Evolutionary conservation across 371 early-diverging fungal species (phyloP), one percentile per base, ranked within the genome.

Genomic region (Mucor indicus): DNA sequence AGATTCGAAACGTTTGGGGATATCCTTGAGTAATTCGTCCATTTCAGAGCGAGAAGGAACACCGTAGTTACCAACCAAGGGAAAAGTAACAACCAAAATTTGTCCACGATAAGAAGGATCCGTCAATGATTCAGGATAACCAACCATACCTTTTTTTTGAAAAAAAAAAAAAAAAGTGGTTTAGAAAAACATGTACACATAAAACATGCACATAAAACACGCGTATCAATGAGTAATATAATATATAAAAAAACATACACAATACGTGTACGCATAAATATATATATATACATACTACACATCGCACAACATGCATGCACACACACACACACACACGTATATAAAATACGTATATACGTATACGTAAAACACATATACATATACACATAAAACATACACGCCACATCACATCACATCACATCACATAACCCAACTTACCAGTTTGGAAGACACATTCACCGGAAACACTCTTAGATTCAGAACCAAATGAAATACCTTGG

Each of bases 391-490:
- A 38, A 33, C 6, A 33, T 33, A 33, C 11, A 12, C 20, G 12
- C 22, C 4, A n/a, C n/a, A n/a, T n/a, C n/a, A n/a, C n/a, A n/a
- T n/a, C n/a, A n/a, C 23, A 21, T 44, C 21, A 13, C 20, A 5
- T 36, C 36, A 37, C 39, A 55, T 17, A 19, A 17, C 24, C 23
- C 12, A 36, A 16, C 79, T 56, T 76, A 91, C 96, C 96, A 39
- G 98, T 97, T 67, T 95, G 95, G 77, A 98, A 98, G 50, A 98
- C 98, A 59, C 92, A 92, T 77, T 98, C 98, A 53, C 98, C 98
- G 46, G 96, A 80, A 42, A 96, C 84, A 37, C 90, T 86, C 51
- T 80, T 72, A 4, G 37, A 12, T 75, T 92, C 92, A 6, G 95
- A 86, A 50, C 98, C 98, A 68, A 96, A 98, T 6, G 95, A 95